Percentiles rank a stretch among this genome's conserved stretches.
These are phyloP conservation scores for Penicillium cosmopolitanum DNA, from an alignment of 495 filamentous ascomycete species.

Conservation along the genomic window DNA sequence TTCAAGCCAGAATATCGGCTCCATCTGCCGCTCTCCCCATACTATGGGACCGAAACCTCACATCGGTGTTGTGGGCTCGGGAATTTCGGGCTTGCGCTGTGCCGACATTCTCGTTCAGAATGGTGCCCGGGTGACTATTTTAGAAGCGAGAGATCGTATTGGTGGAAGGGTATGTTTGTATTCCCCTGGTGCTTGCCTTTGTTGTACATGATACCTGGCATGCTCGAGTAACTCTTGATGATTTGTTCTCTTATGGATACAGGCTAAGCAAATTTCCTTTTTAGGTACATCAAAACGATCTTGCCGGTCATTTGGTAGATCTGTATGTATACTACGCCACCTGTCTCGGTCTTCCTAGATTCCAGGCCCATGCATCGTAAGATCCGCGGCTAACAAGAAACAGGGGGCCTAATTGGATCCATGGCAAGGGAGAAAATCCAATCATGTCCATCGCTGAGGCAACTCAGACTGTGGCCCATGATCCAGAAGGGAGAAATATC, in stretches of 20 bases:
- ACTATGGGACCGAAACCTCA: conserved; percentile 46
- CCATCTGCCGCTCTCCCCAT: background rate
- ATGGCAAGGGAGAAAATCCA: conserved; percentile 84
- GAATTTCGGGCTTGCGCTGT: conserved; percentile 83
- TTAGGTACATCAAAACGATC: conserved; percentile 44
- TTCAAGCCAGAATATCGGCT: background rate
- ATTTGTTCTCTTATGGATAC: background rate
- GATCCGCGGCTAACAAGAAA: background rate
- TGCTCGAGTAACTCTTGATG: background rate
- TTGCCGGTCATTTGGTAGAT: conserved; percentile 50
- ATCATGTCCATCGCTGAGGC: conserved; percentile 76
- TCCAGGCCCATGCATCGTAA: background rate
- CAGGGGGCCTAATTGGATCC: conserved; percentile 94
- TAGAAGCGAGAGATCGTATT: conserved; percentile 82
- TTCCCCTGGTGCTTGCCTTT: background rate
- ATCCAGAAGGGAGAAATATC: conserved; percentile 55
- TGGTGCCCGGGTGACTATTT: conserved; percentile 79
- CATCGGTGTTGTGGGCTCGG: conserved; percentile 83
- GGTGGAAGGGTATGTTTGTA: conserved; percentile 71
- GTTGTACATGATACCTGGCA: background rate
- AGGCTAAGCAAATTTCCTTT: conserved; percentile 8
- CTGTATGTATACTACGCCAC: conserved; percentile 34
- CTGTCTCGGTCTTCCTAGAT: conserved; percentile 10
- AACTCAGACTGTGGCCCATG: conserved; percentile 63
- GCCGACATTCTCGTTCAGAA: conserved; percentile 79